Evolutionary conservation across 225 moss, liverwort and hornwort species (phyloP), one percentile per base, ranked within the genome.

Genomic region (Bryum argenteum): DNA sequence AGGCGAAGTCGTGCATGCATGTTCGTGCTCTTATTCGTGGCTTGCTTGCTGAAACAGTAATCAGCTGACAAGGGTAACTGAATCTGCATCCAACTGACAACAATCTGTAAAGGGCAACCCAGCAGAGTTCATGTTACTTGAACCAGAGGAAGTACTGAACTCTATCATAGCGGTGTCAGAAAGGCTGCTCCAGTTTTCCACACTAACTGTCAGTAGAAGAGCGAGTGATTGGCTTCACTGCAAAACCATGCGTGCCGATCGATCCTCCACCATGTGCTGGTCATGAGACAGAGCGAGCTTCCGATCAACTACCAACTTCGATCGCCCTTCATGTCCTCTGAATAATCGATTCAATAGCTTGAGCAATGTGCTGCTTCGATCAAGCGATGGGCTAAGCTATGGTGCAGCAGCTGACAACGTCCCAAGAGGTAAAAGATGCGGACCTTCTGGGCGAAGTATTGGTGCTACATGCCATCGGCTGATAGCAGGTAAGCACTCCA

Each of bases 391-490:
- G 64, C 75, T 48, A 65, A 79, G 62, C 84, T 80, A 80, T 84
- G 80, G 51, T 84, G 77, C 69, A 66, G 77, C 69, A 66, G 74
- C 48, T 69, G 79, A 72, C 57, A 68, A 67, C 61, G 47, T 47
- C 44, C 48, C 65, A 87, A 77, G 65, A 84, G 59, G 61, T 20
- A 26, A 51, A 80, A 63, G 71, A 87, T 87, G 86, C 78, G 67
- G 79, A 84, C 82, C 24, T 82, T 77, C 3, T 77, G 84, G 67
- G 71, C 75, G 23, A 82, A 74, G 75, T 88, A 81, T 77, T 88
- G 79, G 81, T 88, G 87, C 77, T 81, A 76, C 69, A 75, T 79
- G 51, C 67, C 61, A 28, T 69, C 69, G 51, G 63, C 77, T 64
- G 79, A 77, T 63, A 77, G 66, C 75, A 84, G 81, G 84, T 82